Evolutionary conservation across 208 protist species (phyloP), one percentile per base, ranked within the genome.

Genomic region (Herpetomonas tarakana): DNA sequence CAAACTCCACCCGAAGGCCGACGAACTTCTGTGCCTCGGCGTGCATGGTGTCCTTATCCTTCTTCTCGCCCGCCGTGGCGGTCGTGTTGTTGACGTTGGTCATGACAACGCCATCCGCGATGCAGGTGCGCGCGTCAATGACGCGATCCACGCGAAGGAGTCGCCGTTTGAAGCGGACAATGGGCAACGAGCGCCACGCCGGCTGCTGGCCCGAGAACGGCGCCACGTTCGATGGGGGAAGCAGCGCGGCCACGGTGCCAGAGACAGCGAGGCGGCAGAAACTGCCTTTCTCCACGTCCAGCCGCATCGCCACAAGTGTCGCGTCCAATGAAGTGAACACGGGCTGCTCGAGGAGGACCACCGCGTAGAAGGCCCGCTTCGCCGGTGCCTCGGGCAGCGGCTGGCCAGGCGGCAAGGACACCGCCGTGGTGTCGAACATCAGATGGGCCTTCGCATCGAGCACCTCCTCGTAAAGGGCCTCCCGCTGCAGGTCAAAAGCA

Each of bases 21-120:
- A 93, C 65, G 30, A 90, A 92, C 65, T 83, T 84, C 46, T 91
- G 80, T 29, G 82, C 78, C 66, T 90, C 78, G 1, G 74, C 75
- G 51, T 86, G 81, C 52, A 91, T 59, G 30, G 67, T 62, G 11
- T 62, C 72, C 46, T 78, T 84, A 27, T 53, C 63, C 45, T 71
- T 79, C 0, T 64, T 41, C 35, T 6, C 35, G 9, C 9, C 35
- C 9, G 6, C 56, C 3, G n/a, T n/a, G 28, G 57, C 29, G 0
- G 49, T 11, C 2, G 14, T 63, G 12, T 58, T 25, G 39, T 22
- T 27, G 9, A 1, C 44, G 24, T 30, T 41, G 21, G 21, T 25
- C 41, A 44, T 35, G 14, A 93, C 81, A 14, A 93, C 71, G 28
- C 83, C 86, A 19, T 61, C 63, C 2, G 83, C 86, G 29, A 93